Conservation (phyloP, 1,139 yeast species). For the Spathaspora sp. region DNA sequence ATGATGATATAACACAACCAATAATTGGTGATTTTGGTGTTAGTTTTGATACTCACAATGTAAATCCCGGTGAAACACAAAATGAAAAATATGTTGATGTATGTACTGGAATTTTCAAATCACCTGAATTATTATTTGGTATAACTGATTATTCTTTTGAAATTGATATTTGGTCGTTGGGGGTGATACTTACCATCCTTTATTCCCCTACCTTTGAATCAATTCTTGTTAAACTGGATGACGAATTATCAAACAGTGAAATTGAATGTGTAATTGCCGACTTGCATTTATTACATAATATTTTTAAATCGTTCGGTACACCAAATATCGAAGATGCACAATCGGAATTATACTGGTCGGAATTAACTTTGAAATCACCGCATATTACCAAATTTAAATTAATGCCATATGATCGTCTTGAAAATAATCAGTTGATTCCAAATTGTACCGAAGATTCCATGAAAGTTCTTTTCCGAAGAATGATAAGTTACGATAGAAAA, state of each 20-base stretch:
- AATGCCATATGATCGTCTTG: constrained; percentile 16
- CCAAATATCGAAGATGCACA: constrained; percentile 58
- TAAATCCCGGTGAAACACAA: constrained; percentile 42
- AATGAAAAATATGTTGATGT: constrained; percentile 63
- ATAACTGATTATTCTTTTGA: constrained; percentile 56
- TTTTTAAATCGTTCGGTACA: constrained; percentile 67
- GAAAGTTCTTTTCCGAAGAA: constrained; percentile 18
- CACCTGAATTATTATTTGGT: constrained; percentile 83
- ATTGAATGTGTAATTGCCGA: constrained; percentile 50
- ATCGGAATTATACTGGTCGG: constrained; percentile 34
- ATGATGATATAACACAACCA: constrained; percentile 30
- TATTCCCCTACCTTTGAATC: constrained; percentile 48
- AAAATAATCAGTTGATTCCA: constrained; percentile 24
- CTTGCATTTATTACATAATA: constrained; percentile 59
- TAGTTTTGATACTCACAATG: constrained; percentile 39
- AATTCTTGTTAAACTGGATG: constrained; percentile 30
- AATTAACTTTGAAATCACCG: constrained; percentile 29
- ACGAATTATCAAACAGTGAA: constrained; percentile 22
- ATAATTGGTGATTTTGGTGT: constrained; percentile 81
- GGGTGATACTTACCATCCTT: constrained; percentile 63
- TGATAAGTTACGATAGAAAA: constrained; percentile 26
- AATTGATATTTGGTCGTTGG: constrained; percentile 82
- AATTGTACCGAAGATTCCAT: constrained; percentile 21
- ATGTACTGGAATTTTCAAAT: constrained; percentile 73
- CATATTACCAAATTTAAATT: constrained; percentile 34